Conservation (phyloP, 371 early-diverging fungal genomes). For the Zychaea mexicana region DNA sequence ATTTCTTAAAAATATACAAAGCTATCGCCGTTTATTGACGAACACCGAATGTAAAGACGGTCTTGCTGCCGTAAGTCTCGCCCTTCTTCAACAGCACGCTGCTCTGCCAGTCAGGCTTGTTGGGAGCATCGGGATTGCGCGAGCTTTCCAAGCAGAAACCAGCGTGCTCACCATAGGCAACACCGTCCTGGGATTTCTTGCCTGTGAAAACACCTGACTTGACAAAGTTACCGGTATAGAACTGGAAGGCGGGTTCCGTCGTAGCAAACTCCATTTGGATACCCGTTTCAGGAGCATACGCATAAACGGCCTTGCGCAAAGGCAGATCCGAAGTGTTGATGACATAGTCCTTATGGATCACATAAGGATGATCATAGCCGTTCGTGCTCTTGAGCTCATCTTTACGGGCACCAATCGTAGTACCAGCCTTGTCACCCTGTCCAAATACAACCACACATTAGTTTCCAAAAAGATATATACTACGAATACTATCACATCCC, state of each 20-base stretch:
- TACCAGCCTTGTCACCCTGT: slow-evolving; percentile 39
- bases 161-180: slow-evolving; percentile 37
- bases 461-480: too few relatives aligned
- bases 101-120: slow-evolving; percentile 56
- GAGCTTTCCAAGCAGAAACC: slow-evolving; percentile 74
- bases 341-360: slow-evolving; percentile 44
- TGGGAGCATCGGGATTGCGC: slow-evolving; percentile 71
- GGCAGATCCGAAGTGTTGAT: slow-evolving; percentile 39
- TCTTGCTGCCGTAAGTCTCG: slow-evolving; percentile 49
- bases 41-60: slow-evolving; percentile 50
- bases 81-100: slow-evolving; percentile 51
- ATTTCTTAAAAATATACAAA: background rate
- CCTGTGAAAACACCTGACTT: slow-evolving; percentile 30
- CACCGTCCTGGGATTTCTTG: slow-evolving; percentile 37
- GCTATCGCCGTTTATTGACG: slow-evolving; percentile 13
- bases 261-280: slow-evolving; percentile 62
- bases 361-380: slow-evolving; percentile 71
- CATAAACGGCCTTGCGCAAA: slow-evolving; percentile 44
- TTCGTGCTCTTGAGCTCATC: slow-evolving; percentile 35
- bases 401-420: slow-evolving; percentile 45
- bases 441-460: too few relatives aligned
- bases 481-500: too few relatives aligned
- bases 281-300: slow-evolving; percentile 61
- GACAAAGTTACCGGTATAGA: slow-evolving; percentile 75
- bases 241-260: slow-evolving; percentile 74